phyloP scores from a whole-genome alignment of 202 grass and related monocot genomes.

The Schoenoplectus tabernaemontani region DNA sequence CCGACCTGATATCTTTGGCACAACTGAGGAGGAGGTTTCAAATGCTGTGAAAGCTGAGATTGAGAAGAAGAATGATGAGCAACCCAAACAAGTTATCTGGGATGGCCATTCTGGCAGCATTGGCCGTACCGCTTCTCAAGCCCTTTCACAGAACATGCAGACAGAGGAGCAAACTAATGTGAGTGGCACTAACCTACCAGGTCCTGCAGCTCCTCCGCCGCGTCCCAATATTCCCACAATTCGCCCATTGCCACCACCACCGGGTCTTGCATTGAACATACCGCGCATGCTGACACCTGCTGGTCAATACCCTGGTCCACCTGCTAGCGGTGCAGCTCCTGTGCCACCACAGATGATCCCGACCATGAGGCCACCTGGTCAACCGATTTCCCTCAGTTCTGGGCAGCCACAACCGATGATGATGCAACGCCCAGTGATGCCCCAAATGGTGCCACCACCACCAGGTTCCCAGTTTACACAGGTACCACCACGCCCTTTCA shows the following conservation, averaged over 20 bases:
- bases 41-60: constrained; percentile 95
- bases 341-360: constrained; percentile 50
- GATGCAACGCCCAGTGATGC: constrained; percentile 38
- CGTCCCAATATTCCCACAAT: constrained; percentile 45
- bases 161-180: constrained; percentile 53
- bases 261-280: constrained; percentile 59
- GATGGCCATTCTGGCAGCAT: constrained; percentile 97
- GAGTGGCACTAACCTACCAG: constrained; percentile 30
- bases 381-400: constrained; percentile 39
- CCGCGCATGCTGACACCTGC: constrained; percentile 49
- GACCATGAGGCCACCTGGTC: constrained; percentile 38
- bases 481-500: constrained; percentile 31
- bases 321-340: constrained; percentile 25
- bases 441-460: constrained; percentile 49
- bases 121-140: constrained; percentile 77
- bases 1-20: constrained; percentile 92
- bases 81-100: constrained; percentile 96
- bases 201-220: constrained; percentile 50
- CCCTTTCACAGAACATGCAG: constrained; percentile 45
- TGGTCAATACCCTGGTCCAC: constrained; percentile 32
- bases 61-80: constrained; percentile 95
- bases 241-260: constrained; percentile 62
- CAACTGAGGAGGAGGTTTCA: constrained; percentile 89
- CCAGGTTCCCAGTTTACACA: constrained; percentile 64
- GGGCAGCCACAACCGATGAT: constrained; percentile 41